Conservation (phyloP, 495 filamentous ascomycete species). For the Mytilinidion resinicola region DNA sequence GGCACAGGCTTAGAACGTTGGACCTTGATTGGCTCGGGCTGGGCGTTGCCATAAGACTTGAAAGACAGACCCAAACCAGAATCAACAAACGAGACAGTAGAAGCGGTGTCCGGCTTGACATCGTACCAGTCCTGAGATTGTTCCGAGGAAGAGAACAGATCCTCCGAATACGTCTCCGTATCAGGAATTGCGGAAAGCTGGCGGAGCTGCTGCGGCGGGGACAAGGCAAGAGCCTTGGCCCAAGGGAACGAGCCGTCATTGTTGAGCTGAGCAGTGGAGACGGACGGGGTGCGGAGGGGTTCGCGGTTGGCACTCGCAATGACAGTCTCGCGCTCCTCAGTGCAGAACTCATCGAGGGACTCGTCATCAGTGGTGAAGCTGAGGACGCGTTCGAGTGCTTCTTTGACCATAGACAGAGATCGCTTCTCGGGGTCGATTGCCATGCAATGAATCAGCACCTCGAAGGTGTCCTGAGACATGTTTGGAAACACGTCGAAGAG, state of each 20-base stretch:
- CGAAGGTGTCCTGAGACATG: constrained; percentile 96
- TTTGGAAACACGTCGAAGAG: constrained; percentile 97
- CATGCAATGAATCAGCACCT: constrained; percentile 81
- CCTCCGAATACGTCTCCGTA: constrained; percentile 72
- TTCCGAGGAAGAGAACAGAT: constrained; percentile 79
- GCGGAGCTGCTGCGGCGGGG: constrained; percentile 63
- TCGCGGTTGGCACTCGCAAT: constrained; percentile 84
- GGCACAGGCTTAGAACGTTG: constrained; percentile 45
- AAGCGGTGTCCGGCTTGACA: constrained; percentile 62
- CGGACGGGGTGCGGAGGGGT: constrained; percentile 89
- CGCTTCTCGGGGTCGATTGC: constrained; percentile 85
- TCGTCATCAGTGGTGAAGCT: constrained; percentile 95
- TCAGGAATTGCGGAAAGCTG: constrained; percentile 85
- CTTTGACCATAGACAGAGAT: constrained; percentile 67
- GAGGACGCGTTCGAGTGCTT: constrained; percentile 67
- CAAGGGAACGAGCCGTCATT: constrained; percentile 84
- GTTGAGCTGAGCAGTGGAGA: constrained; percentile 79
- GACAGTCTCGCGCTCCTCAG: constrained; percentile 62
- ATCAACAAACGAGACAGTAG: constrained; percentile 70
- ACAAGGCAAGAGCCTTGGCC: constrained; percentile 83
- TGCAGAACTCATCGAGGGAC: constrained; percentile 87
- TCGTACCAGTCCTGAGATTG: constrained; percentile 41
- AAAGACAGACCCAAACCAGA: constrained; percentile 66
- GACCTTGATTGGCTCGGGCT: constrained; percentile 33
- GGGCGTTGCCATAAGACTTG: constrained; percentile 51